Evolutionary conservation across 2,329 filamentous ascomycete species (phyloP), one percentile per base, ranked within the genome.

Genomic region (Escovopsis sp.): DNA sequence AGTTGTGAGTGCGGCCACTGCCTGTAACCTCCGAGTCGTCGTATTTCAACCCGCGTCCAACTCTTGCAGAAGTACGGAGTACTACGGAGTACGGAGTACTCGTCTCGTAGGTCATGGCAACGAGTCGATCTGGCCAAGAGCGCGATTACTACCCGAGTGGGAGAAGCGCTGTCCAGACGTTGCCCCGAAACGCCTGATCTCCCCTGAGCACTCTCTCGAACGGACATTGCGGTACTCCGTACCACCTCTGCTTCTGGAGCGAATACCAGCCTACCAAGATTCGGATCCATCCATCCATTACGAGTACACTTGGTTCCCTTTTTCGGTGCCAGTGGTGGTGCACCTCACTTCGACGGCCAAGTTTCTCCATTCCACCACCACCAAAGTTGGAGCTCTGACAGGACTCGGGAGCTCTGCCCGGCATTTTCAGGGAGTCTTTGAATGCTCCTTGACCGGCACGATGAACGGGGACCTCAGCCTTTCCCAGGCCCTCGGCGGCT

Each of bases 391-490:
- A 34, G 30, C 34, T 33, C 23, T 29, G 27, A 31, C 32, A 35
- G 34, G 35, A 3, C 21, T 33, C 30, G 38, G 38, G 38, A 35
- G 38, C 21, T 38, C 33, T 36, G 31, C 35, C 30, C 33, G 27
- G 30, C 27, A 40, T 38, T 36, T 28, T 32, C 35, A 38, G 34
- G 35, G 38, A 37, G 38, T 35, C 30, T n/a, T 34, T 29, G 31
- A 18, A 28, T 40, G 38, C 38, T 39, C 37, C 37, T 39, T 39
- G 35, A 31, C 35, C 45, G 40, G 28, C 50, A 68, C 54, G 57
- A 94, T 94, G 86, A 84, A 86, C 63, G 84, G 83, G 60, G 86
- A 94, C 65, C 65, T 94, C 56, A 93, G 83, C 61, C 75, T 96
- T 46, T 90, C 86, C 53, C 82, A 87, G 63, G 84, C 85, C 52